Conservation (phyloP, 2,329 filamentous ascomycete species). For the Pseudogymnoascus sp. region DNA sequence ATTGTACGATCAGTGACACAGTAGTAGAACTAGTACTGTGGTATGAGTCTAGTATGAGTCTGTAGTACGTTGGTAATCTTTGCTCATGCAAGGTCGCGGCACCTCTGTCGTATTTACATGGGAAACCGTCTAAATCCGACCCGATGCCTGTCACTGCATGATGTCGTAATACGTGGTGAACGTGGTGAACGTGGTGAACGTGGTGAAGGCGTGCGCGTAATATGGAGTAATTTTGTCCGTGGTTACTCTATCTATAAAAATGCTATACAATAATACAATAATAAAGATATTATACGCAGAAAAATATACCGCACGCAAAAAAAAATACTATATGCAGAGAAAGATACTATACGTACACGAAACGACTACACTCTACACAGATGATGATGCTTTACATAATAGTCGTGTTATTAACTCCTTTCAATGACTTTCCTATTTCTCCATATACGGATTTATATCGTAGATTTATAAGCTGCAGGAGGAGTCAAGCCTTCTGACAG, state of each 20-base stretch:
- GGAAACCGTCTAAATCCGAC: background rate
- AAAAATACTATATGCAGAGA: no score
- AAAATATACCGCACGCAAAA: background rate
- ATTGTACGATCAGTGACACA: conserved; percentile 2
- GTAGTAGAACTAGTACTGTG: conserved; percentile 2
- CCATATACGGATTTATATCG: background rate
- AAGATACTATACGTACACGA: background rate
- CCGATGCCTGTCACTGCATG: background rate
- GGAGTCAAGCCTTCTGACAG: background rate
- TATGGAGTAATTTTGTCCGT: background rate
- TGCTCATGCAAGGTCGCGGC: background rate
- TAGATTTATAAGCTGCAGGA: background rate
- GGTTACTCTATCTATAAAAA: background rate
- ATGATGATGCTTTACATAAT: background rate
- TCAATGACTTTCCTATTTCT: background rate
- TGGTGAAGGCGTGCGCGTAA: background rate
- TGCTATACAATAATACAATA: background rate
- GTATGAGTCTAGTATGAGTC: conserved; percentile 5
- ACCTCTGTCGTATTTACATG: background rate
- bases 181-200: background rate
- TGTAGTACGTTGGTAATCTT: background rate
- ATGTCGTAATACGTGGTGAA: background rate
- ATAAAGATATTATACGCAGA: background rate
- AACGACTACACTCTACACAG: background rate
- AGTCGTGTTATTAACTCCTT: background rate